These are phyloP conservation scores for Ciborinia camelliae DNA, from an alignment of 2,329 filamentous ascomycete species.

Conservation along the genomic window DNA sequence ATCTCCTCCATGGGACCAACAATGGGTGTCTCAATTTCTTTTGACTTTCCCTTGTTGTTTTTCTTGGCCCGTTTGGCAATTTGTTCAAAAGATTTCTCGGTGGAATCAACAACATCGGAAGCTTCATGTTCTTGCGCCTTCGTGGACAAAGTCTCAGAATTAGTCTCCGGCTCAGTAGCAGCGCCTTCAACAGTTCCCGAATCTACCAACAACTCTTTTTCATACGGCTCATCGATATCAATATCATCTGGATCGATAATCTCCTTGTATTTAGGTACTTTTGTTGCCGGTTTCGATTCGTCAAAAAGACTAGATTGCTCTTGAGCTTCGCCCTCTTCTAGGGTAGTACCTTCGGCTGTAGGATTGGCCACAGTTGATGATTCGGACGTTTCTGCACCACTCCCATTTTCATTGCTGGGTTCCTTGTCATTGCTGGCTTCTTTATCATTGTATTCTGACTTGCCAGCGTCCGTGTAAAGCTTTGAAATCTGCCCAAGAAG, in stretches of 20 bases:
- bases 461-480: constrained; percentile 24
- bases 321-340: constrained; percentile 16
- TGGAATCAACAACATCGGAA: not conserved
- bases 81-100: not conserved
- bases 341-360: not conserved
- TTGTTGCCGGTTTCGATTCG: constrained; percentile 23
- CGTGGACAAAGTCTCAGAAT: not conserved
- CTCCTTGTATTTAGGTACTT: constrained; percentile 19
- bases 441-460: constrained; percentile 5
- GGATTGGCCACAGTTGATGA: not conserved
- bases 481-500: not conserved
- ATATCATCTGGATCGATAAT: constrained; percentile 38
- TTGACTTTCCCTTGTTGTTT: not conserved
- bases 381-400: constrained; percentile 8
- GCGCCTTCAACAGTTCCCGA: not conserved
- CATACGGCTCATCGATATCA: constrained; percentile 35
- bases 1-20: constrained; percentile 14
- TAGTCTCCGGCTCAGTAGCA: not conserved
- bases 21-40: not conserved
- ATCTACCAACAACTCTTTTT: constrained; percentile 29
- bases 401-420: not conserved
- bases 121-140: not conserved
- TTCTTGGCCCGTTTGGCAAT: not conserved
- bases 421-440: not conserved
- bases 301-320: constrained; percentile 31